Evolutionary conservation across 345 rosid species (phyloP).

Genomic region (Nasturtium officinale): DNA sequence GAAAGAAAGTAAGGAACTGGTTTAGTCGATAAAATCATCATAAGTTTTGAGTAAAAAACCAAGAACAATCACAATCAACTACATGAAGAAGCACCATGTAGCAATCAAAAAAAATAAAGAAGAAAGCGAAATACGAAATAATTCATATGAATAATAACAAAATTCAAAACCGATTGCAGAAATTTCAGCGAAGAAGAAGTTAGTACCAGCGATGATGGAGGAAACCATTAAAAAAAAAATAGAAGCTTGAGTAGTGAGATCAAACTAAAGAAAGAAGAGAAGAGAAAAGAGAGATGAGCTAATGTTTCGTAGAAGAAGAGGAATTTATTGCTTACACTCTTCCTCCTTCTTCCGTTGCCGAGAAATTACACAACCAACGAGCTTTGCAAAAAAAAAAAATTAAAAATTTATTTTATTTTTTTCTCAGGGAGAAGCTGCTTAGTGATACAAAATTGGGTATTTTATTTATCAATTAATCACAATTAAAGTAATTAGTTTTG

Average conservation of each 20-base stretch:
- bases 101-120: neutral
- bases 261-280: conserved; percentile 29
- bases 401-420: neutral
- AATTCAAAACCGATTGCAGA: conserved; percentile 17
- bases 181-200: neutral
- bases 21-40: neutral
- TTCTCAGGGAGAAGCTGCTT: conserved; percentile 9
- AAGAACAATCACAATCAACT: conserved; percentile 36
- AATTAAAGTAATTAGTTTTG: neutral
- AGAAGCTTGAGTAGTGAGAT: conserved; percentile 22
- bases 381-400: too few species aligned
- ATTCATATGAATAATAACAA: neutral
- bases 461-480: neutral
- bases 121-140: neutral
- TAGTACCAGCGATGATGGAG: conserved; percentile 31
- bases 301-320: conserved; percentile 82
- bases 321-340: conserved; percentile 77
- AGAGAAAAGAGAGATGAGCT: conserved; percentile 40
- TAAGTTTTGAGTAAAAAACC: conserved; percentile 13
- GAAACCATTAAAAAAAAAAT: conserved; percentile 39
- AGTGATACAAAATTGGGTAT: neutral
- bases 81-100: neutral
- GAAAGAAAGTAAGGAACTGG: neutral
- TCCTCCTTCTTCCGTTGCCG: conserved; percentile 82
- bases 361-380: conserved; percentile 54